phyloP scores from a whole-genome alignment of 75 land plant genomes.

The Selaginella tamariscina region DNA sequence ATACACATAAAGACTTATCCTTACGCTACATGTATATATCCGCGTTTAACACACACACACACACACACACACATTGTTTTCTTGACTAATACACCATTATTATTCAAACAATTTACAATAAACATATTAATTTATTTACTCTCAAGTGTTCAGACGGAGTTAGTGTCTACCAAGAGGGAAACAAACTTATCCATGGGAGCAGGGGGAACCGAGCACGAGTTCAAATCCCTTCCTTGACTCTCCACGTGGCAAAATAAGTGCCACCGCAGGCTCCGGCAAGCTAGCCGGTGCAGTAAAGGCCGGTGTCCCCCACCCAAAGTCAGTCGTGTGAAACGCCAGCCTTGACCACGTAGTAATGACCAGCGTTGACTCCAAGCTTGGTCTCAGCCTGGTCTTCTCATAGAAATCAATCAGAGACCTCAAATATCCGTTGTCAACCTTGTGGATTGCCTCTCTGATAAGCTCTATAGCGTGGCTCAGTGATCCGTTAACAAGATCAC shows the following conservation, averaged over 20 bases:
- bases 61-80: too few relatives aligned
- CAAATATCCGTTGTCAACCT: constrained; percentile 56
- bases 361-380: constrained; percentile 56
- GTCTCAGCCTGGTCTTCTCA: constrained; percentile 50
- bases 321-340: constrained; percentile 63
- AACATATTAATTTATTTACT: too few relatives aligned
- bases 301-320: constrained; percentile 94
- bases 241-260: constrained; percentile 61
- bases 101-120: too few relatives aligned
- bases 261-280: constrained; percentile 69
- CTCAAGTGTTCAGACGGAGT: background rate
- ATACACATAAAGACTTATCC: too few relatives aligned
- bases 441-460: constrained; percentile 51
- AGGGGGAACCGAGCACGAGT: constrained; percentile 52
- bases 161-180: background rate
- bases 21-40: too few relatives aligned
- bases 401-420: constrained; percentile 75
- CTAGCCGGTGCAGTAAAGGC: constrained; percentile 55
- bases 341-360: constrained; percentile 76
- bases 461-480: constrained; percentile 39
- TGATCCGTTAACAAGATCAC: constrained; percentile 38
- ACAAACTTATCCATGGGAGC: constrained; percentile 39
- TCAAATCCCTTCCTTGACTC: constrained; percentile 54
- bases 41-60: too few relatives aligned
- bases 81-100: too few relatives aligned